Base-by-base conservation (phyloP, 306 rosid species). In the Alnus glutinosa region DNA sequence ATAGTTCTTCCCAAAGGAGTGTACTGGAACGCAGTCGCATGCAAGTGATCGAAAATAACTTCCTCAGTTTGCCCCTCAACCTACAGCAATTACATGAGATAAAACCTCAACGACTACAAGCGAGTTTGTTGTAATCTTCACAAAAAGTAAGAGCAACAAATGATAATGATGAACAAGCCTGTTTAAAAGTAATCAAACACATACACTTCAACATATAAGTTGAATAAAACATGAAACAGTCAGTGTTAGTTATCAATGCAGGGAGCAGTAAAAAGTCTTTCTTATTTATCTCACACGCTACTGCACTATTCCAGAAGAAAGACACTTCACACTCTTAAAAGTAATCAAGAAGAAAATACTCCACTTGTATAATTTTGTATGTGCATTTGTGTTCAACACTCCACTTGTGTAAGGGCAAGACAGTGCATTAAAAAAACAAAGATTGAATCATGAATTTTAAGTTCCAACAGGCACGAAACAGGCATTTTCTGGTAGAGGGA, bases 11-110 rank as follows among this genome's bases (percentile, higher is more conserved):
- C 98, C 62, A 94, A 88, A 69, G 98, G 96, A 77, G 96, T 89
- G 77, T 94, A 90, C 80, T 94, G 98, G 91, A 94, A 94, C 50
- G 98, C 98, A 83, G 96, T 92, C 74, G 98, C 97, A 8, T 94
- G 98, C 74, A 94, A 87, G 79, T 94, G 98, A 70, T 92, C 97
- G 67, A 92, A 94, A 54, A 94, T 87, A 19, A 94, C 98, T 87
- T 92, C 97, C 78, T 92, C 98, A 2, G 95, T 91, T 84, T 94
- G 97, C 23, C 94, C 94, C 77, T 92, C 98, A 52, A 92, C 96
- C 97, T 94, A 82, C 80, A 77, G 74, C 70, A 67, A 36, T 74
- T 44, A n/a, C 67, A 47, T 9, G 12, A 13, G 12, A 48, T 64
- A 59, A 76, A 80, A 74, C 68, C 28, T 11, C 13, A 42, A 68